Percentiles rank a stretch among this genome's conserved stretches.
phyloP scores from a whole-genome alignment of 2,329 filamentous ascomycete species.

The Aspergillus calidoustus region DNA sequence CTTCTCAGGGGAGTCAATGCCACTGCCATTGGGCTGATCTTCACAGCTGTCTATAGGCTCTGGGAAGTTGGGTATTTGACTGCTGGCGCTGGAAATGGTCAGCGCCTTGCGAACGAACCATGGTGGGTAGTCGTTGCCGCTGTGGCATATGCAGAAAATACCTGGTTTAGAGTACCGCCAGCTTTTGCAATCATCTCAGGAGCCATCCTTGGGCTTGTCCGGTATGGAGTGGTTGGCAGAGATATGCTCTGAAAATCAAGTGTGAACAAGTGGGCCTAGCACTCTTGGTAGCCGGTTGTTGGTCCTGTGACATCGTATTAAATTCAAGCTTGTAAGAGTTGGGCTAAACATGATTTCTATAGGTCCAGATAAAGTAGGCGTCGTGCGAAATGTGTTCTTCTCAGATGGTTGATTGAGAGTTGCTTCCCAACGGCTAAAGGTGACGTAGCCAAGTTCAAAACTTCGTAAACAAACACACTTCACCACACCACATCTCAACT shows the following conservation, averaged over 20 bases:
- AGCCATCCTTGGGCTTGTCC: conserved; percentile 52
- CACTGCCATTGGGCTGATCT: conserved; percentile 64
- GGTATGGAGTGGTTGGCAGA: conserved; percentile 51
- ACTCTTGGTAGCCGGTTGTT: too few species aligned
- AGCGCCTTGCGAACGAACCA: conserved; percentile 61
- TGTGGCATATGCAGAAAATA: conserved; percentile 51
- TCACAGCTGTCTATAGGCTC: conserved; percentile 66
- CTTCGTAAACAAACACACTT: neutral
- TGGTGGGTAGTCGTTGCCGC: conserved; percentile 67
- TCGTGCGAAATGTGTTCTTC: neutral
- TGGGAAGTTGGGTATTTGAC: conserved; percentile 67
- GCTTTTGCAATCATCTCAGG: conserved; percentile 53
- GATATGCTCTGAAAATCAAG: neutral
- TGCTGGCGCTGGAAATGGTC: conserved; percentile 52
- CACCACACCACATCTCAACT: neutral
- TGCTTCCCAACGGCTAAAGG: conserved; percentile 64
- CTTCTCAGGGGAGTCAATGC: conserved; percentile 63
- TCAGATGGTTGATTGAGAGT: conserved; percentile 6
- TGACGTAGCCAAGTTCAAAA: conserved; percentile 39
- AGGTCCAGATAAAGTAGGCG: neutral
- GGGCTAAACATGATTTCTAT: neutral
- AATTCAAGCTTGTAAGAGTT: neutral
- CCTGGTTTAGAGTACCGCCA: conserved; percentile 54
- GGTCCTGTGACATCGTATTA: too few species aligned
- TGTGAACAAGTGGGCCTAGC: too few species aligned